These are phyloP conservation scores for Calonectria hongkongensis DNA, from an alignment of 2,329 filamentous ascomycete genomes.

Conservation along the genomic window DNA sequence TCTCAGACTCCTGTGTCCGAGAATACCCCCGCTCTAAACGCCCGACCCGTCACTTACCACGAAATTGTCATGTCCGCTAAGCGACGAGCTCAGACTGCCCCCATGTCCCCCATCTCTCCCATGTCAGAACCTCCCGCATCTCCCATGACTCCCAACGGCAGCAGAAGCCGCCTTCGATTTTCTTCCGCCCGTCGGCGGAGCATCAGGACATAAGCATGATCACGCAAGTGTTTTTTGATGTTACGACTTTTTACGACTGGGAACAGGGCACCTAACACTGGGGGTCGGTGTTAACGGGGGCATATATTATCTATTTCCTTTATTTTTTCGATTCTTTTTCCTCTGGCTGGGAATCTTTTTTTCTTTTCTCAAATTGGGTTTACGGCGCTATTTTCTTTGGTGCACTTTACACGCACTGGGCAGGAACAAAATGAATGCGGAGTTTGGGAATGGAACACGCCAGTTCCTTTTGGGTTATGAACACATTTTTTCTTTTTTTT, in stretches of 20 bases:
- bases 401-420: conserved; percentile 38
- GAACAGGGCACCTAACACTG: conserved; percentile 40
- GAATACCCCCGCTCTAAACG: conserved; percentile 38
- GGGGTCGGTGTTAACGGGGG: conserved; percentile 46
- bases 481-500: conserved; percentile 21
- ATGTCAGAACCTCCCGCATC: conserved; percentile 52
- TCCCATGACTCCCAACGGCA: conserved; percentile 54
- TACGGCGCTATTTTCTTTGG: conserved; percentile 33
- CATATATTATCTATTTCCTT: conserved; percentile 36
- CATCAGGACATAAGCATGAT: conserved; percentile 58
- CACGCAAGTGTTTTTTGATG: conserved; percentile 40
- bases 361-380: conserved; percentile 4
- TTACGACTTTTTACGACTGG: conserved; percentile 52
- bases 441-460: conserved; percentile 47
- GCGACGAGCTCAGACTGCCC: conserved; percentile 59
- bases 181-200: conserved; percentile 62
- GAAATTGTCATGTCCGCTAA: conserved; percentile 67
- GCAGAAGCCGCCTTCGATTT: conserved; percentile 51
- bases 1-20: conserved; percentile 35
- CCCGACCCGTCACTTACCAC: conserved; percentile 66
- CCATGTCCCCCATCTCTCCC: conserved; percentile 55
- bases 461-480: conserved; percentile 45
- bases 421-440: conserved; percentile 48
- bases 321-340: conserved; percentile 45
- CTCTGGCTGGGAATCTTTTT: conserved; percentile 42